These are phyloP conservation scores for Mycena galopus DNA, from an alignment of 768 basidiomycete genomes.

Conservation along the genomic window DNA sequence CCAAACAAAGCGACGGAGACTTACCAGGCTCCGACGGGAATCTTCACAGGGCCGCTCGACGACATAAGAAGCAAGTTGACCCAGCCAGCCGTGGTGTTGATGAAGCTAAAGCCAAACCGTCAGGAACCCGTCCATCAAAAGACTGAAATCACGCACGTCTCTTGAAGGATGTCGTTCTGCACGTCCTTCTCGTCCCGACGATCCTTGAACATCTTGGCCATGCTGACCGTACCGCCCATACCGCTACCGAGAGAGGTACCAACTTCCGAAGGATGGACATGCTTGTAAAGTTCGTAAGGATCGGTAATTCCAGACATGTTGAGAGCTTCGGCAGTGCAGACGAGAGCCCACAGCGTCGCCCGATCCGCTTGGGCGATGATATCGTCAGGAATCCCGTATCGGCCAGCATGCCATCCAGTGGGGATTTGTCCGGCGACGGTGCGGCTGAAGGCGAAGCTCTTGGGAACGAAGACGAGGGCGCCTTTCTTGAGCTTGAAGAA, in stretches of 20 bases:
- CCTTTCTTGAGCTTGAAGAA: slow-evolving; percentile 99
- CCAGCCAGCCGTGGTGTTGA: slow-evolving; percentile 99
- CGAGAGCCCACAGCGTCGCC: slow-evolving; percentile 93
- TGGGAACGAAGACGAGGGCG: slow-evolving; percentile 91
- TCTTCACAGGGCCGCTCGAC: slow-evolving; percentile 97
- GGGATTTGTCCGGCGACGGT: slow-evolving; percentile 97
- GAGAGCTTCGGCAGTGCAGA: slow-evolving; percentile 94
- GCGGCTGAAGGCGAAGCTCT: slow-evolving; percentile 95
- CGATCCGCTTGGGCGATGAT: slow-evolving; percentile 96
- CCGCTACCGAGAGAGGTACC: slow-evolving; percentile 95
- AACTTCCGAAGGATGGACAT: slow-evolving; percentile 96
- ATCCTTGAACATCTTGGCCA: slow-evolving; percentile 99
- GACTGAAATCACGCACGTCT: slow-evolving; percentile 77
- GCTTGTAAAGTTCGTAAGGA: slow-evolving; percentile 97
- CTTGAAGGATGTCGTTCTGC: slow-evolving; percentile 98
- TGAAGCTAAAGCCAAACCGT: slow-evolving; percentile 72
- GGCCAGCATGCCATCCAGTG: slow-evolving; percentile 96
- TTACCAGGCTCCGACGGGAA: slow-evolving; percentile 98
- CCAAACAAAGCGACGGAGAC: slow-evolving; percentile 39
- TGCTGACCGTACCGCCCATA: slow-evolving; percentile 94
- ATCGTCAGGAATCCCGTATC: slow-evolving; percentile 97
- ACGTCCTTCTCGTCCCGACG: slow-evolving; percentile 98
- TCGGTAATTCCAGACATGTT: slow-evolving; percentile 98
- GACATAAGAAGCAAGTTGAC: slow-evolving; percentile 95
- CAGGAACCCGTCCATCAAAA: neutral